A percentile compares a stretch with the other conserved stretches of the same genome.
These are phyloP conservation scores for Lipomyces lipofer DNA, from an alignment of 805 yeast genomes.

Conservation along the genomic window DNA sequence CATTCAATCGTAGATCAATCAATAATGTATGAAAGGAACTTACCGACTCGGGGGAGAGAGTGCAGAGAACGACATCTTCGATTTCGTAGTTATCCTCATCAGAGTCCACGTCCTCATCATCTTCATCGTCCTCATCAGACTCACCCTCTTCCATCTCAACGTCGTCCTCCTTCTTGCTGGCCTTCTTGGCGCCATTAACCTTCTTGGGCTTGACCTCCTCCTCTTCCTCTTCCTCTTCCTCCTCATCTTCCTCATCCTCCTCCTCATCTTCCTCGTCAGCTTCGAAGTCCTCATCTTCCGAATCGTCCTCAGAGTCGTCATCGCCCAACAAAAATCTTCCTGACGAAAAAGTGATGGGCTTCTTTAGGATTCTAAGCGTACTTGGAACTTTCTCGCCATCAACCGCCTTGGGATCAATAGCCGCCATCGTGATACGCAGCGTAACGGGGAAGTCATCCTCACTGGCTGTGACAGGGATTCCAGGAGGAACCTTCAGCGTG, in stretches of 20 bases:
- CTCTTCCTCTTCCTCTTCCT: constrained; percentile 40
- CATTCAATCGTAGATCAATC: too few relatives aligned
- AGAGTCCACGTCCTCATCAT: constrained; percentile 53
- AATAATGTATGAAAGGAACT: background rate
- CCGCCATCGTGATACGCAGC: constrained; percentile 85
- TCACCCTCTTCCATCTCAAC: constrained; percentile 39
- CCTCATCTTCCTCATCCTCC: constrained; percentile 41
- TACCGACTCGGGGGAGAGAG: constrained; percentile 80
- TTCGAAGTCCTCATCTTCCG: constrained; percentile 38
- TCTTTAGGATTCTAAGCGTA: constrained; percentile 84
- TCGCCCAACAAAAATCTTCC: constrained; percentile 29
- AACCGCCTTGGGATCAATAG: constrained; percentile 80
- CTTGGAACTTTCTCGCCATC: constrained; percentile 70
- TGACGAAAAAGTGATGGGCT: constrained; percentile 44
- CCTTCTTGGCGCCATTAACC: constrained; percentile 31
- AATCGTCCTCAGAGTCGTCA: constrained; percentile 37
- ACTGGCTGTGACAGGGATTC: constrained; percentile 81
- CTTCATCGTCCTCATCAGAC: constrained; percentile 49
- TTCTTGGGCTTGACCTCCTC: constrained; percentile 50
- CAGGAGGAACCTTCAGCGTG: constrained; percentile 83
- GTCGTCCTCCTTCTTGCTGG: constrained; percentile 34
- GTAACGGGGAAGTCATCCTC: constrained; percentile 86
- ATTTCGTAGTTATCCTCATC: constrained; percentile 67
- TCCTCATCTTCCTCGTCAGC: constrained; percentile 37
- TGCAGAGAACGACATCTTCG: constrained; percentile 82